Conservation (phyloP, 768 basidiomycete species). For the Boletus rufocinnamomeus region DNA sequence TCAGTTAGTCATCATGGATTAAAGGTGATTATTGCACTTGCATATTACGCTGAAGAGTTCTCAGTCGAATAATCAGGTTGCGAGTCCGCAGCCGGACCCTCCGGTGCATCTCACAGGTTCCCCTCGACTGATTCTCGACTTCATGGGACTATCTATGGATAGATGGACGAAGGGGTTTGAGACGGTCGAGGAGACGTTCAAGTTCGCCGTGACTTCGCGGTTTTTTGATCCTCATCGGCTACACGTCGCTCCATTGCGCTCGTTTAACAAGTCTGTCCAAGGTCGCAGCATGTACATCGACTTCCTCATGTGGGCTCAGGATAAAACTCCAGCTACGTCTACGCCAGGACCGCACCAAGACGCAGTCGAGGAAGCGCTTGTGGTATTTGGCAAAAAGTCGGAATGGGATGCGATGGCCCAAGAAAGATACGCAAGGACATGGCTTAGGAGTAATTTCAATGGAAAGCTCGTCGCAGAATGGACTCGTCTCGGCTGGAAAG, state of each 20-base stretch:
- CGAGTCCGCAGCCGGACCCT: slow-evolving; percentile 32
- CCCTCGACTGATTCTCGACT: slow-evolving; percentile 51
- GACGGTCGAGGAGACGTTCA: slow-evolving; percentile 54
- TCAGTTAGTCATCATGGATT: slow-evolving; percentile 54
- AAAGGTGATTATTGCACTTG: slow-evolving; percentile 43
- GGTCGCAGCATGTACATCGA: slow-evolving; percentile 58
- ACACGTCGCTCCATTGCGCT: slow-evolving; percentile 31
- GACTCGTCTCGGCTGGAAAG: slow-evolving; percentile 49
- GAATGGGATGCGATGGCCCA: slow-evolving; percentile 44
- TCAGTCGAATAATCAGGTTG: slow-evolving; percentile 30
- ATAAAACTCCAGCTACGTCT: slow-evolving; percentile 16
- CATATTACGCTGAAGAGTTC: neutral
- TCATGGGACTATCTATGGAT: slow-evolving; percentile 58
- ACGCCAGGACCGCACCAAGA: slow-evolving; percentile 20
- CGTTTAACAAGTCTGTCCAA: slow-evolving; percentile 46
- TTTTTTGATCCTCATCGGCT: slow-evolving; percentile 51
- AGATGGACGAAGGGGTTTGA: slow-evolving; percentile 54
- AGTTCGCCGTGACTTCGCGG: slow-evolving; percentile 57
- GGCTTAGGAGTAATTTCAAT: slow-evolving; percentile 48
- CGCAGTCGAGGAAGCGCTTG: slow-evolving; percentile 47
- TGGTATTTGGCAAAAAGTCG: slow-evolving; percentile 51
- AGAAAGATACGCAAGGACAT: slow-evolving; percentile 30
- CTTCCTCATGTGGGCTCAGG: slow-evolving; percentile 54
- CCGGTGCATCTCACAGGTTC: slow-evolving; percentile 53
- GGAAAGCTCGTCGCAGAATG: slow-evolving; percentile 56